Base-by-base conservation (phyloP, 805 yeast genomes). In the Suhomyces canberraensis region DNA sequence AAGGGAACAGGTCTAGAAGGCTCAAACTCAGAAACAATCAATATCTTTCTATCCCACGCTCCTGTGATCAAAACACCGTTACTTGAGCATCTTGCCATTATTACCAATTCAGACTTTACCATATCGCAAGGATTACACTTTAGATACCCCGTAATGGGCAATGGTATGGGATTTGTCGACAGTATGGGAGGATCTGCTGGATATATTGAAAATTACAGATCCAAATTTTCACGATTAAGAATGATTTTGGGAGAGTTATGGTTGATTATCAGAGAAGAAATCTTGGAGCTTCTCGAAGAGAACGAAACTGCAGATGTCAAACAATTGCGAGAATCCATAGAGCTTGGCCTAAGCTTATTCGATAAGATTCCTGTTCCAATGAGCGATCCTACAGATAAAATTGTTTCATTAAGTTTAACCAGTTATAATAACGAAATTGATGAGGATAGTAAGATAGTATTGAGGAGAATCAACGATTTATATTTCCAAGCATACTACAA, bases 101-200 rank as follows among this genome's bases (percentile, higher is more conserved):
- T 76, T 18, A 68, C 84, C 46, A 77, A 80, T 44, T 81, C 84
- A 49, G 90, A 84, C 54, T 81, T 79, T 53, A 80, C 89, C 2
- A 56, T 85, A 4, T 76, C 84, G n/a, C 81, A 82, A 46, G 82
- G 87, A 1, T 54, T 84, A 27, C 91, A 84, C 51, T 81, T 81
- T 60, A 64, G 81, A 38, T 81, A 81, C 54, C 81, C 84, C 1
- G 75, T 84, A 1, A 75, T 83, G 45, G 83, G 79, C 53, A 82
- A 81, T 54, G 88, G 81, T 44, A 66, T 78, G 53, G 74, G 84
- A 17, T 80, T 40, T 73, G 82, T 56, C 71, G 87, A 37, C 68
- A 75, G 48, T 67, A 51, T 56, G 60, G 62, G 60, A 3, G 61
- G 60, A 4, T 47, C 55, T 7, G 55, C 61, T 3, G 62, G 62